Evolutionary conservation across 257 asterid species (phyloP), one percentile per base, ranked within the genome.

Genomic region (Solanum commersonii): DNA sequence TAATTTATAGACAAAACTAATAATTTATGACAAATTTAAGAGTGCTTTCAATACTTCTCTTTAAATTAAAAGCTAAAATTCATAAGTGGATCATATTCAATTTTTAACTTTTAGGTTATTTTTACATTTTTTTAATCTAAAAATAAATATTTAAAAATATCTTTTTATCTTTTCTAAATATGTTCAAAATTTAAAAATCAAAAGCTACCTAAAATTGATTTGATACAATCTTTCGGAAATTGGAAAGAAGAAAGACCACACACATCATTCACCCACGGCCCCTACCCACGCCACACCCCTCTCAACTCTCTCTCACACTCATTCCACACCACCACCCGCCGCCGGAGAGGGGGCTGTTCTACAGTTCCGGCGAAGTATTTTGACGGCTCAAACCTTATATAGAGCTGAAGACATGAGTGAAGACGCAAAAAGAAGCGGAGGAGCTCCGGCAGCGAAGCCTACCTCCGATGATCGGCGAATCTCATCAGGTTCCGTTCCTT

Each of bases 341-440:
- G 42, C 16, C 85, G 27, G 38, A 44, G 18, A 78, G 40, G 25
- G 35, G 38, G 42, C 42, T 81, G 27, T 29, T 46, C 42, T 29
- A 18, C 44, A 49, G 60, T 84, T 18, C 77, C 78, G 40, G 40
- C 25, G 87, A 87, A n/a, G 34, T 9, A 35, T 77, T 76, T 77
- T 77, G 60, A 77, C 78, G 14, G 78, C 78, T 71, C 40, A 33
- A 71, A 71, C 25, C 25, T 14, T 23, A 29, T 29, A 68, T 68
- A 68, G 1, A 68, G 42, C 78, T 33, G 42, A 33, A 25, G 37
- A 89, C 87, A 95, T 96, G 99, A 95, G 94, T 42, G 98, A 93
- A 68, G 98, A 94, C 74, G 88, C 91, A 37, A 96, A 94, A 92
- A 90, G 95, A 88, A 93, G 90, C 88, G 94, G 94, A 60, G 95